Evolutionary conservation across 106 monocot genomes (phyloP).

Genomic region (Vanilla planifolia): DNA sequence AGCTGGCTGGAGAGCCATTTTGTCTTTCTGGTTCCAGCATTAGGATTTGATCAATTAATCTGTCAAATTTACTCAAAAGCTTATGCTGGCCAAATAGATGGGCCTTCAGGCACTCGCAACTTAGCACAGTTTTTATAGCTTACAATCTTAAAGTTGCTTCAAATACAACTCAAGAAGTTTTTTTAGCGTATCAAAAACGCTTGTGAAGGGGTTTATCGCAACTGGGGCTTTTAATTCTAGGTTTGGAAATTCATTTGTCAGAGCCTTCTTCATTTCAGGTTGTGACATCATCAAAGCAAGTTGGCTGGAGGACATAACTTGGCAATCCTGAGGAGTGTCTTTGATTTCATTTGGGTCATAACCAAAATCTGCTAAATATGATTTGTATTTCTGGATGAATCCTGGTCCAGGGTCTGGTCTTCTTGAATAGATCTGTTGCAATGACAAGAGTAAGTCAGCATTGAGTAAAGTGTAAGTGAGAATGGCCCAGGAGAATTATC

Average conservation of each 20-base stretch:
- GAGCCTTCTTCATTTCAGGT: conserved; percentile 61
- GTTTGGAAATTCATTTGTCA: conserved; percentile 89
- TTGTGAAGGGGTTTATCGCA: conserved; percentile 73
- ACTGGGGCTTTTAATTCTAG: conserved; percentile 46
- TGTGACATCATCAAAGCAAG: conserved; percentile 73
- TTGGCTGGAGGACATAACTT: conserved; percentile 54
- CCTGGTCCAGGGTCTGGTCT: conserved; percentile 72
- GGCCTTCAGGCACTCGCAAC: too few species aligned
- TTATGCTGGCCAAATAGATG: too few species aligned
- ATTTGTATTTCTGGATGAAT: conserved; percentile 87
- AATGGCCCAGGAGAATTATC: too few species aligned
- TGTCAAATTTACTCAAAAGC: too few species aligned
- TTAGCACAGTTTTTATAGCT: too few species aligned
- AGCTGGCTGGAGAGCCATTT: too few species aligned
- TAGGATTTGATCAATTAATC: too few species aligned
- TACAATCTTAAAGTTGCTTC: conserved; percentile 43
- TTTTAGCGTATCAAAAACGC: conserved; percentile 72
- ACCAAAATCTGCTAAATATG: conserved; percentile 60
- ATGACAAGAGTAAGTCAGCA: not conserved
- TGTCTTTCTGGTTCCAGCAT: too few species aligned
- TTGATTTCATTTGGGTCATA: conserved; percentile 69
- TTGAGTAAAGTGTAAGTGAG: not conserved
- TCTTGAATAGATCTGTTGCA: conserved; percentile 83
- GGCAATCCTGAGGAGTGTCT: conserved; percentile 88
- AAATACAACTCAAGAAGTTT: conserved; percentile 87